Evolutionary conservation across 345 rosid genomes (phyloP), one percentile per base, ranked within the genome.

Genomic region (Anastatica hierochuntica): DNA sequence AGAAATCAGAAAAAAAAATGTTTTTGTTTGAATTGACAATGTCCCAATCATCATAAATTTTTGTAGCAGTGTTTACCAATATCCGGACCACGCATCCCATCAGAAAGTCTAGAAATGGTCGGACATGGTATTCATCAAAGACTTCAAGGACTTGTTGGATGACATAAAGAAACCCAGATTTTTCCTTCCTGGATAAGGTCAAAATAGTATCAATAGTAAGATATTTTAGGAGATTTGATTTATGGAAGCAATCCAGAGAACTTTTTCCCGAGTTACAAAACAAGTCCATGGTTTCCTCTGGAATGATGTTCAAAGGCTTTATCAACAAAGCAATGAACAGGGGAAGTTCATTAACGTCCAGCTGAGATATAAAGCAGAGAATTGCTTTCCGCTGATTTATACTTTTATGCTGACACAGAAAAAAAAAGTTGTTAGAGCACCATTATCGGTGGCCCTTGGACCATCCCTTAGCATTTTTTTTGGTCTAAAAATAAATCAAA

Each of bases 51-150:
- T 27, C 64, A 49, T 68, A 72, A 47, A 76, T 62, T 66, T 70
- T 58, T 56, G 55, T 64, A 64, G 74, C 61, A 53, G 74, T 77
- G 67, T 84, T 79, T 30, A 58, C 64, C 74, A 92, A 37, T 36
- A 92, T 67, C 58, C 80, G 84, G 41, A 80, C 85, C 70, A 83
- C 88, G 73, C 80, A 83, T 53, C 95, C 97, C 86, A 85, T 83
- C 58, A 92, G 53, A 39, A 88, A 72, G 71, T 79, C 73, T 63
- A 92, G 76, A 68, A 81, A 88, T 48, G 98, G 94, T 60, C 62
- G 63, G 68, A 81, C 36, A 62, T 60, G 95, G 20, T 66, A 43
- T 66, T 81, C 88, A 76, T 81, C 96, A 77, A 92, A 85, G 68
- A 78, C 80, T 56, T 66, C 78, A 53, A 92, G 75, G 63, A 82